These are phyloP conservation scores for Tripterygium wilfordii DNA, from an alignment of 177 flowering plant genomes.

Conservation along the genomic window DNA sequence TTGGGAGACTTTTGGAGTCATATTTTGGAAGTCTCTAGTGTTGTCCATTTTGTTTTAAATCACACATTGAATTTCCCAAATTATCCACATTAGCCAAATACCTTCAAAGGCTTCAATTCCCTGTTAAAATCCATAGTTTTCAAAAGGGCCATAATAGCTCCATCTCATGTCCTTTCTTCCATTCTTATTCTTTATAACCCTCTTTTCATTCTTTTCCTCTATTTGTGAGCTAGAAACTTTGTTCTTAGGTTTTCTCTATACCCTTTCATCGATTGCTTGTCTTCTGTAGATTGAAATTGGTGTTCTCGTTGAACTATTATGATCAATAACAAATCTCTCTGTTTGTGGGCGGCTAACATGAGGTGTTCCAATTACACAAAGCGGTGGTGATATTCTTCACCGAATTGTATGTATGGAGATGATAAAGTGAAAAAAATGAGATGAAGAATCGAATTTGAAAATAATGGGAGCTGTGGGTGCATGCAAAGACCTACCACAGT, in stretches of 20 bases:
- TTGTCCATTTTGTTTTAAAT: too few species aligned
- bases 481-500: slow-evolving; percentile 34
- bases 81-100: slow-evolving; percentile 5
- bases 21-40: too few species aligned
- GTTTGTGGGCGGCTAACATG: slow-evolving; percentile 12
- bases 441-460: slow-evolving; percentile 15
- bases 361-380: slow-evolving; percentile 16
- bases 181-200: slow-evolving; percentile 12
- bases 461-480: slow-evolving; percentile 24
- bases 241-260: slow-evolving; percentile 8
- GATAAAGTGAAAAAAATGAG: slow-evolving; percentile 12
- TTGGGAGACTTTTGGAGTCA: too few species aligned
- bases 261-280: slow-evolving; percentile 20
- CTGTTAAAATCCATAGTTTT: slow-evolving; percentile 36
- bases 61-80: not conserved
- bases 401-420: slow-evolving; percentile 19
- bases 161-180: slow-evolving; percentile 13
- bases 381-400: slow-evolving; percentile 8
- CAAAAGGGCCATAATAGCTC: slow-evolving; percentile 20
- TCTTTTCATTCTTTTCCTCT: slow-evolving; percentile 28
- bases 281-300: not conserved
- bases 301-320: slow-evolving; percentile 14
- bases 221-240: slow-evolving; percentile 14
- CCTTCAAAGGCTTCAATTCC: slow-evolving; percentile 59
- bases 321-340: slow-evolving; percentile 12